phyloP scores from a whole-genome alignment of 768 basidiomycete species.

The Leccinum rimulosum region DNA sequence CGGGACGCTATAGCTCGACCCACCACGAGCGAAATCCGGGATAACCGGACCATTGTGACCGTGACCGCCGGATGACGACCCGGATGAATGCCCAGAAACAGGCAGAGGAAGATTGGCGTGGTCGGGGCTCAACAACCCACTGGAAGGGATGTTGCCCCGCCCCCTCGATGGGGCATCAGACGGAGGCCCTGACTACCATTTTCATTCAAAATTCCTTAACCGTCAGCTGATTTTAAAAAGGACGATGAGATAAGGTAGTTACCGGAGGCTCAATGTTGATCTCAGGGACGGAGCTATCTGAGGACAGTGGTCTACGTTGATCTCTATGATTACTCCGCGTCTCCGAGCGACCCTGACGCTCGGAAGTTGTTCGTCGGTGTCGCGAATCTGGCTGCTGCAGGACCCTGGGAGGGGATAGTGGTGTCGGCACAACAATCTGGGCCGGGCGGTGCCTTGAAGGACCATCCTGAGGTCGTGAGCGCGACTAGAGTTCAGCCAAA shows the following conservation, averaged over 20 bases:
- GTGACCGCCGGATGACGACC: conserved; percentile 6
- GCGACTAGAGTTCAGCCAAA: conserved; percentile 15
- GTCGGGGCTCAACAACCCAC: conserved; percentile 30
- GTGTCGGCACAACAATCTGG: conserved; percentile 24
- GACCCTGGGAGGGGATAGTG: conserved; percentile 25
- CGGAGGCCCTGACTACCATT: conserved; percentile 28
- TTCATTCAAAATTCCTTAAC: conserved; percentile 6
- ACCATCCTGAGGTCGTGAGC: conserved; percentile 11
- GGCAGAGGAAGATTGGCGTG: conserved; percentile 31
- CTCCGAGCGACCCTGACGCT: conserved; percentile 26
- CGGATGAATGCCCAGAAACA: conserved; percentile 15
- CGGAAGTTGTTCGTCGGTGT: conserved; percentile 21
- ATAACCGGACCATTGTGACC: conserved; percentile 13
- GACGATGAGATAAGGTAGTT: conserved; percentile 10
- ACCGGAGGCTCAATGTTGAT: conserved; percentile 33
- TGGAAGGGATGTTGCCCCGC: conserved; percentile 6
- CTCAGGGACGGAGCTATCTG: conserved; percentile 35
- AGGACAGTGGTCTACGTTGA: conserved; percentile 27
- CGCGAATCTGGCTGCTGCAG: conserved; percentile 13
- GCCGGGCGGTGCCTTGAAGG: conserved; percentile 19
- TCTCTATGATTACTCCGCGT: conserved; percentile 16
- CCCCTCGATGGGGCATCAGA: conserved; percentile 34
- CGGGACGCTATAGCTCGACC: conserved; percentile 12
- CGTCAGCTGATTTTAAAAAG: conserved; percentile 14
- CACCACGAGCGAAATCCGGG: conserved; percentile 12